Evolutionary conservation across 352 stramenopile genomes (phyloP), one percentile per base, ranked within the genome.

Genomic region (Globisporangium cederbergense): DNA sequence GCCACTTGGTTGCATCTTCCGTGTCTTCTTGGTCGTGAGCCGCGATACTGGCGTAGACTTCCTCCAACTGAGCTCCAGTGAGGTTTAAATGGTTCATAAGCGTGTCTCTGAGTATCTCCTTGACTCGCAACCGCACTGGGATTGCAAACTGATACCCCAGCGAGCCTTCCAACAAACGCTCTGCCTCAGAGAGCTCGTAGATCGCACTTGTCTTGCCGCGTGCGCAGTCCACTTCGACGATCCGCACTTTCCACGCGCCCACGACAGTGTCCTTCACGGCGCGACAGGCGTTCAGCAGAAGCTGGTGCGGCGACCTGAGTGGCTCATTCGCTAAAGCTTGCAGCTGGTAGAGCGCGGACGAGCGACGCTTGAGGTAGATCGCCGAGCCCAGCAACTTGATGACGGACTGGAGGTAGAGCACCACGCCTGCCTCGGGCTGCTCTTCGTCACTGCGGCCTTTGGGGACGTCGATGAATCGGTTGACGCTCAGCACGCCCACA

Each of bases 351-450:
- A 95, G 60, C 1, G 74, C 76, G 40, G 68, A 71, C 1, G 83
- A 78, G 6, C 83, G 72, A 0, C 86, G 71, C 61, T 92, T 91
- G 36, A 86, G 58, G 36, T 90, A 91, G 14, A 95, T 77, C 0
- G 72, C 71, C 11, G 71, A 69, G 0, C 78, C 79, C 1, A 95
- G 53, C 0, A 77, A 46, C 45, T 79, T 84, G 5, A 63, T 62
- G 3, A 91, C 52, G 0, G 70, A 51, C 7, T 62, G 28, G 3
- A 95, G 65, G 22, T 89, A 90, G 4, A 78, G 66, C 8, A 93
- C 28, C 1, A 88, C 73, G 4, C 85, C 85, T 16, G 70, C 61
- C 65, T 94, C 85, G 0, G 83, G 85, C 16, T 94, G 84, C 7
- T 20, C 30, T 67, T 93, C 81, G 47, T 93, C 81, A 0, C 34